Evolutionary conservation across 2,329 filamentous ascomycete species (phyloP).

Genomic region (Ascocoryne sarcoides): DNA sequence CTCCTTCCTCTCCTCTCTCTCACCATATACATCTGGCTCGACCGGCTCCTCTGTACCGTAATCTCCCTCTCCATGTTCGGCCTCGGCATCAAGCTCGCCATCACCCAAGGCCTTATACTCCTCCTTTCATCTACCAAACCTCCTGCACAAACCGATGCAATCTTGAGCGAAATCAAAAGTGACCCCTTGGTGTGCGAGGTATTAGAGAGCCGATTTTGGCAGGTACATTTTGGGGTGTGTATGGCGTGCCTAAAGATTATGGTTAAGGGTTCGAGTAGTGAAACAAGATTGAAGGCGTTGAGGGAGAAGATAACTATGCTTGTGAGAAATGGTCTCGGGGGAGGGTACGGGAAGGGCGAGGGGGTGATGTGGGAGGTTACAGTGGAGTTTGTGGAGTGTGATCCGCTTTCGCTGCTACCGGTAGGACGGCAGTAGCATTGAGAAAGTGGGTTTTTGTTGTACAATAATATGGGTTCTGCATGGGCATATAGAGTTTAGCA

Average conservation of each 20-base stretch:
- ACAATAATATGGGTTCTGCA: no score
- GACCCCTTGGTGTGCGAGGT: slow-evolving; percentile 69
- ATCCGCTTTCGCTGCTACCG: no score
- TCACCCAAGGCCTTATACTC: slow-evolving; percentile 84
- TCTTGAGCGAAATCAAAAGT: slow-evolving; percentile 82
- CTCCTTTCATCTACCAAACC: slow-evolving; percentile 33
- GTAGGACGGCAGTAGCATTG: no score
- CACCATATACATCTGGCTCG: slow-evolving; percentile 73
- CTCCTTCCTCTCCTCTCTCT: slow-evolving; percentile 75
- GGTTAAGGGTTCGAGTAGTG: slow-evolving; percentile 61
- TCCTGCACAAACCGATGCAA: background rate
- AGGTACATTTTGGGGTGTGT: slow-evolving; percentile 93
- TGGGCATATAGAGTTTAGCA: no score
- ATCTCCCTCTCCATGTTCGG: slow-evolving; percentile 86
- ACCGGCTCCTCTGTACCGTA: slow-evolving; percentile 69
- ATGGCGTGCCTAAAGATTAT: slow-evolving; percentile 89
- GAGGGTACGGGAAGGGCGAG: slow-evolving; percentile 72
- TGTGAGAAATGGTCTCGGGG: slow-evolving; percentile 77
- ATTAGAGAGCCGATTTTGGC: slow-evolving; percentile 94
- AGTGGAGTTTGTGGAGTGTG: slow-evolving; percentile 60
- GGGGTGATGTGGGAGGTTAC: slow-evolving; percentile 90
- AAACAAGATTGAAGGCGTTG: slow-evolving; percentile 62
- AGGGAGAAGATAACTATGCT: slow-evolving; percentile 68
- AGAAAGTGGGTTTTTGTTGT: no score
- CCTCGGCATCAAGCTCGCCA: slow-evolving; percentile 73